These are phyloP conservation scores for Teratosphaeria destructans DNA, from an alignment of 2,329 filamentous ascomycete species.

Conservation along the genomic window DNA sequence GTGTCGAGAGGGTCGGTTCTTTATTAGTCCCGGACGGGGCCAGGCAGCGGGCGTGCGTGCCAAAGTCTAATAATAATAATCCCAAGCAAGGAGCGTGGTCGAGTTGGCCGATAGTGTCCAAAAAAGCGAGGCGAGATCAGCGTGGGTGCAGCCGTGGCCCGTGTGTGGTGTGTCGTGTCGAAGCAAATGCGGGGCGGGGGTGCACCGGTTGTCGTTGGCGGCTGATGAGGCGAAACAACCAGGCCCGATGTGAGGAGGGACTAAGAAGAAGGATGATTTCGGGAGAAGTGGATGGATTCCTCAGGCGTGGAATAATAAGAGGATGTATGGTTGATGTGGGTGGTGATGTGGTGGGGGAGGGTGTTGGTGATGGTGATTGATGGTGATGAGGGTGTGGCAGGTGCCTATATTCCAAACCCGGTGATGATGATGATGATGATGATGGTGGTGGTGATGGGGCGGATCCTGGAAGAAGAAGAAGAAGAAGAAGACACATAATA, in stretches of 20 bases:
- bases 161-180: neutral
- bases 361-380: neutral
- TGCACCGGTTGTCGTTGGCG: neutral
- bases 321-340: neutral
- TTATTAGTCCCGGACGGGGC: neutral
- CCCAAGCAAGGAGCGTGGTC: conserved; percentile 5
- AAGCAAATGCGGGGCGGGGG: neutral
- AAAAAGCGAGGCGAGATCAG: conserved; percentile 10
- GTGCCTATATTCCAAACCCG: neutral
- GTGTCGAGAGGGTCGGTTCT: too few relatives aligned
- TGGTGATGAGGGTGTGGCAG: too few relatives aligned
- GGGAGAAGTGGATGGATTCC: too few relatives aligned
- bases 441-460: neutral
- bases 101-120: neutral
- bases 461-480: neutral
- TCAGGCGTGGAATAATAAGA: too few relatives aligned
- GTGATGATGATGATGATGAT: neutral
- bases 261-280: too few relatives aligned
- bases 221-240: neutral
- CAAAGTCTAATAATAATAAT: neutral
- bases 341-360: neutral
- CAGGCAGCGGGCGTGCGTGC: neutral
- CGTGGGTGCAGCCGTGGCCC: neutral
- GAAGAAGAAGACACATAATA: neutral
- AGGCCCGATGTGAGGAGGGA: neutral